Evolutionary conservation across 345 rosid species (phyloP), one percentile per base, ranked within the genome.

Genomic region (Populus euphratica): DNA sequence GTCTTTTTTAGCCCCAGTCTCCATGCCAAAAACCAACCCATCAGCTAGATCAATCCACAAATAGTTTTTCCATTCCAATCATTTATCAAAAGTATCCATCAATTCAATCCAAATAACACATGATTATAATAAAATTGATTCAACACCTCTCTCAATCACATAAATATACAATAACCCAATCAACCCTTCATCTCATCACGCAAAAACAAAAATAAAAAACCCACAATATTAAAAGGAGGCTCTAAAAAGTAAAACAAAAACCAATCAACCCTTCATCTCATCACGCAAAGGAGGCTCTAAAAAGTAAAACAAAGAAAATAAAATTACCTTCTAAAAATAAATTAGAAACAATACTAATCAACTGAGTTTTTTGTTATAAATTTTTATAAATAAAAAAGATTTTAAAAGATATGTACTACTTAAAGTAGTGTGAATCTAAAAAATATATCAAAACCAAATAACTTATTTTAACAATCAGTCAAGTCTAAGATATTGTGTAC

Each of bases 281-380:
- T 18, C 25, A 12, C 50, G 13, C 29, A 10, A 14, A 49, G n/a
- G n/a, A n/a, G n/a, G n/a, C n/a, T n/a, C n/a, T n/a, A n/a, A n/a
- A n/a, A n/a, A n/a, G n/a, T 7, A 21, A 5, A 7, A 73, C 16
- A 21, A 4, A 59, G 7, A 20, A 1, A 23, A 73, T 18, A 39
- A 21, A 62, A 10, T 54, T 82, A 93, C 98, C 97, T 91, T 91
- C 79, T 8, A 83, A 69, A 90, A 89, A 12, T 33, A 73, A 91
- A 84, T 84, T 81, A n/a, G 70, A 68, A 79, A 69, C 68, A 63
- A 39, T 73, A 72, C 5, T 33, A 0, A 33, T 33, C 5, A 33
- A 33, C 36, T 4, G 3, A 4, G 4, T 33, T 33, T 33, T 33
- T 33, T 33, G 36, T 33, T 33, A 33, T 33, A 4, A 0, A 33